A percentile compares a stretch with the other conserved stretches of the same genome.
Evolutionary conservation across 768 basidiomycete species (phyloP).

Genomic region (Albatrellus ellisii): DNA sequence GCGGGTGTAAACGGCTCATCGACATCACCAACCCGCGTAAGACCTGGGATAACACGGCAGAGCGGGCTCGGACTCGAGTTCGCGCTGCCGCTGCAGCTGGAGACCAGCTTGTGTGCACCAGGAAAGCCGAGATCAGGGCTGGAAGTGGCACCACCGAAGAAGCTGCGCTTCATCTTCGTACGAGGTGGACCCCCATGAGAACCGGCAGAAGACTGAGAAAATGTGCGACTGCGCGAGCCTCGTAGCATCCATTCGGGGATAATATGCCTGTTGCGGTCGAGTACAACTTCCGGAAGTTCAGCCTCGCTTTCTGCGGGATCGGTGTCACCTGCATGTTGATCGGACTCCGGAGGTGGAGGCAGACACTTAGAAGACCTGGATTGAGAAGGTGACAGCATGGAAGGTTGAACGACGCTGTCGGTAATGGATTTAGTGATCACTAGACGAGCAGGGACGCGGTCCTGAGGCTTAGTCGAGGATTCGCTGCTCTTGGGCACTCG

Average conservation of each 20-base stretch:
- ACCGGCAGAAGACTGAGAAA: conserved; percentile 30
- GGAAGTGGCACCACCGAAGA: conserved; percentile 47
- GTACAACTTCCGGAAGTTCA: conserved; percentile 88
- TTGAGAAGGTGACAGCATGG: neutral
- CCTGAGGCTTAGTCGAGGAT: conserved; percentile 6
- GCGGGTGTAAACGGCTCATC: conserved; percentile 35
- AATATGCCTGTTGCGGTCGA: conserved; percentile 92
- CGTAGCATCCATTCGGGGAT: conserved; percentile 86
- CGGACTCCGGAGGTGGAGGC: conserved; percentile 5
- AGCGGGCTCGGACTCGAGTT: conserved; percentile 29
- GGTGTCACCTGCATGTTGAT: conserved; percentile 30
- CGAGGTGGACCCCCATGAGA: conserved; percentile 18
- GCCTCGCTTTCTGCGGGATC: conserved; percentile 34
- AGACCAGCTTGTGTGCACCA: conserved; percentile 7
- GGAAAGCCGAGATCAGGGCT: conserved; percentile 48
- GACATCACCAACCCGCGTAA: conserved; percentile 23
- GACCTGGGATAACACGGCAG: conserved; percentile 22
- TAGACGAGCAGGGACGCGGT: conserved; percentile 15
- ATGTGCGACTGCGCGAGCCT: conserved; percentile 28
- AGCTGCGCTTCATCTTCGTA: conserved; percentile 24
- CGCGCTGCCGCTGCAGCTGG: conserved; percentile 10
- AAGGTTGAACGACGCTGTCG: conserved; percentile 3
- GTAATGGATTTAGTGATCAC: conserved; percentile 18
- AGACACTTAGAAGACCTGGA: neutral
- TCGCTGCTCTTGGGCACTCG: conserved; percentile 32